Base-by-base conservation (phyloP, 306 rosid genomes). In the Medicago lupulina region DNA sequence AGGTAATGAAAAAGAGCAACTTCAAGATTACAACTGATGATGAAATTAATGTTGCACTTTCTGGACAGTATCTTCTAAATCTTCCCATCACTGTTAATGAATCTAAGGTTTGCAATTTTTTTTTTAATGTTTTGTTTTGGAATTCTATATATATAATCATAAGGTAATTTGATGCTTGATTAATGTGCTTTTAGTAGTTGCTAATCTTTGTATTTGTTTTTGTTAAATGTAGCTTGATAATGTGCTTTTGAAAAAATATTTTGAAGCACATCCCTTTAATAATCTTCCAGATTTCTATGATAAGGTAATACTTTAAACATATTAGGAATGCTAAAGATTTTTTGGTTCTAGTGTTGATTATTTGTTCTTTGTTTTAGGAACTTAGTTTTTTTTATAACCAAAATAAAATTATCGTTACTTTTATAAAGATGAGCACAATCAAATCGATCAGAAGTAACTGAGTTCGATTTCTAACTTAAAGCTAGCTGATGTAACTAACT, bases 1-100 rank as follows among this genome's bases (percentile, higher is more conserved):
- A 89, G 97, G 92, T 91, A 36, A 90, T 94, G 97, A 90, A 83
- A 46, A 91, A 90, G 83, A 91, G 98, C 85, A 90, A 94, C 82
- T 94, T 94, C 87, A 94, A 91, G 86, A 79, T 94, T 74, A 82
- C 88, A 63, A 86, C 84, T 73, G 85, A 88, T 3, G 90, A 91
- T 64, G 98, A 94, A 85, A 77, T 90, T 62, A 91, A 91, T 71
- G 61, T 91, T 71, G 97, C 98, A 61, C 90, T 49, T 80, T 91
- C 97, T 0, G 98, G 96, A 57, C 89, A 94, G 73, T 94, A 91
- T 91, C 98, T 88, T 82, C 85, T 94, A 53, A 88, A 91, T 87
- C 98, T 94, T 84, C 98, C 98, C 58, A 94, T 94, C 34, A 82
- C 75, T 11, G 97, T 94, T 57, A 82, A 91, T 76, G 93, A 91